Conservation (phyloP, 148 eudicot genomes). For the Rhododendron mucronatum region DNA sequence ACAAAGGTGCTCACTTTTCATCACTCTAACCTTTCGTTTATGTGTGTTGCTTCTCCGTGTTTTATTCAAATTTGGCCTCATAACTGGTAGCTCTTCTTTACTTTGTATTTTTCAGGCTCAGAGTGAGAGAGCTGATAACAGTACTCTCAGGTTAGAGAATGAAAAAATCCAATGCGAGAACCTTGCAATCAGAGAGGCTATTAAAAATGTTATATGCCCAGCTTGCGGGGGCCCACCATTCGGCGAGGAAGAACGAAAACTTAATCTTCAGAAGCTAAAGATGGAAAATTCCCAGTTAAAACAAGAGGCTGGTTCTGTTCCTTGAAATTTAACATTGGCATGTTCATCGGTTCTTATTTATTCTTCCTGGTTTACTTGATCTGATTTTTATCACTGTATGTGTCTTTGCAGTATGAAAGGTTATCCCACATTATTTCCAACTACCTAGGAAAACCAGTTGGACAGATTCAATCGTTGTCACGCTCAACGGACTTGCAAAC, state of each 20-base stretch:
- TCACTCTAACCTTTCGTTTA: not conserved
- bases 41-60: not conserved
- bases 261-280: constrained; percentile 3
- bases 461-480: not conserved
- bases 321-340: not conserved
- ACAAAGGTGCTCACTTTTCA: constrained; percentile 30
- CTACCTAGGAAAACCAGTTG: constrained; percentile 6
- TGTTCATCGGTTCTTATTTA: not conserved
- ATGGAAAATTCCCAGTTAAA: constrained; percentile 6
- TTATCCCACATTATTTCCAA: not conserved
- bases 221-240: constrained; percentile 5
- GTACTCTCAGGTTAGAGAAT: not conserved
- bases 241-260: not conserved
- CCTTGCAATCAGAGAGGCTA: constrained; percentile 6
- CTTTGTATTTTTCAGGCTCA: constrained; percentile 12
- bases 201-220: constrained; percentile 3
- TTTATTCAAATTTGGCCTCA: not conserved
- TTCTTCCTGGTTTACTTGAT: not conserved
- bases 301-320: constrained; percentile 8
- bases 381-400: not conserved
- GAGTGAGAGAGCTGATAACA: not conserved
- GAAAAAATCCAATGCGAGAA: constrained; percentile 11
- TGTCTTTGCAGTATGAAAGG: constrained; percentile 12
- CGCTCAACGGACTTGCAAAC: not conserved
- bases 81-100: not conserved